Percentiles rank a stretch among this genome's conserved stretches.
These are phyloP conservation scores for Calonectria hawksworthii DNA, from an alignment of 2,329 filamentous ascomycete genomes.

Conservation along the genomic window DNA sequence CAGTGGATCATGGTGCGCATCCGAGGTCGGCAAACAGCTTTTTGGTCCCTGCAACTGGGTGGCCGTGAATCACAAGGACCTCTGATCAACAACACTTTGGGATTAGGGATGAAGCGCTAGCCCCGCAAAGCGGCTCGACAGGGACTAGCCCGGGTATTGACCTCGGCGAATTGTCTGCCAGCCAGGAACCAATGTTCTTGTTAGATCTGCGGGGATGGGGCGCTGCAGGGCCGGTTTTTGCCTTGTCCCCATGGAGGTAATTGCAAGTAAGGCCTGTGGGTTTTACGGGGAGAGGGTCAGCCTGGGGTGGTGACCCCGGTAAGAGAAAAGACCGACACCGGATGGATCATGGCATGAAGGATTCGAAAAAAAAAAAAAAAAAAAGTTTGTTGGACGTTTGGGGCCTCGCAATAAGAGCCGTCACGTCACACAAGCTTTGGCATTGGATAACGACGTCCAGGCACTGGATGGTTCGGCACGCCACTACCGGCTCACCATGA, in stretches of 20 bases:
- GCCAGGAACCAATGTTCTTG: background rate
- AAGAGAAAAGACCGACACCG: slow-evolving; percentile 10
- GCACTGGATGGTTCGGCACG: background rate
- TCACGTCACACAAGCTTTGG: background rate
- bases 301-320: background rate
- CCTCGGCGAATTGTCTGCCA: slow-evolving; percentile 16
- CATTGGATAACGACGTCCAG: background rate
- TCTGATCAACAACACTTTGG: slow-evolving; percentile 17
- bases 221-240: background rate
- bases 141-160: slow-evolving; percentile 7
- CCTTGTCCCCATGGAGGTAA: slow-evolving; percentile 8
- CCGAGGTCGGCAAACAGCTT: slow-evolving; percentile 24
- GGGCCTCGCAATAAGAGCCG: background rate
- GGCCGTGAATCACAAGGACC: slow-evolving; percentile 21
- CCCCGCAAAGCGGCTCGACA: slow-evolving; percentile 19
- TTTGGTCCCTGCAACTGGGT: slow-evolving; percentile 9
- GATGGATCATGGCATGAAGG: background rate
- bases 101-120: slow-evolving; percentile 19
- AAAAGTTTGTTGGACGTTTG: background rate
- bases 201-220: slow-evolving; percentile 6
- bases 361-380: background rate
- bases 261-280: background rate
- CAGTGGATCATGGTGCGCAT: slow-evolving; percentile 23
- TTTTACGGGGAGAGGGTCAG: background rate
- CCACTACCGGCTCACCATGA: slow-evolving; percentile 14